phyloP scores from a whole-genome alignment of 2,329 filamentous ascomycete species.

The Fusarium aywerte region DNA sequence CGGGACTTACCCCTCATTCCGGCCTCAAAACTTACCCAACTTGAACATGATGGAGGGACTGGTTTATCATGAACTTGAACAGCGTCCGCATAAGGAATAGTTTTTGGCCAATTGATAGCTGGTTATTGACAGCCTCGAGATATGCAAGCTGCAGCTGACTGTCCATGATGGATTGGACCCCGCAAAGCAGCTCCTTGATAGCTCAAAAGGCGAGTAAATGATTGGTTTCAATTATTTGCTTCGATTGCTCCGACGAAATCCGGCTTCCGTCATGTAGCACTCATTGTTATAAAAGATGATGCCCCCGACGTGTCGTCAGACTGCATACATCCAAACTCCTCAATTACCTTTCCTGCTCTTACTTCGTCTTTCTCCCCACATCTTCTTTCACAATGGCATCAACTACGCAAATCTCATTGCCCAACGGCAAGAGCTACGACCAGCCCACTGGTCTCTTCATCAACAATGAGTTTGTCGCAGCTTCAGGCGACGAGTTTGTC shows the following conservation, averaged over 20 bases:
- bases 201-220: neutral
- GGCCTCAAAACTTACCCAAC: constrained; percentile 30
- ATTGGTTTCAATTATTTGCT: neutral
- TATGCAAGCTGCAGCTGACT: neutral
- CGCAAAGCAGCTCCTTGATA: neutral
- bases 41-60: constrained; percentile 10
- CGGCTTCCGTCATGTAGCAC: neutral
- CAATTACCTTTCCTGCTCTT: neutral
- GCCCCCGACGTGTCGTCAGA: neutral
- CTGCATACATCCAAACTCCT: neutral
- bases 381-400: constrained; percentile 24
- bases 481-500: constrained; percentile 37
- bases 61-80: neutral
- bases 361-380: neutral
- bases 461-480: constrained; percentile 44
- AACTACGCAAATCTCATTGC: constrained; percentile 35
- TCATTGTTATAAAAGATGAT: constrained; percentile 27
- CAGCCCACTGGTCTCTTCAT: constrained; percentile 47
- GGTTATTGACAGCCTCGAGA: neutral
- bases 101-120: neutral
- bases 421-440: constrained; percentile 54
- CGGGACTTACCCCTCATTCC: neutral
- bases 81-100: neutral
- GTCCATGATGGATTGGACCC: constrained; percentile 3
- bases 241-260: neutral